Base-by-base conservation (phyloP, 2,329 filamentous ascomycete species). In the Didymella exigua region DNA sequence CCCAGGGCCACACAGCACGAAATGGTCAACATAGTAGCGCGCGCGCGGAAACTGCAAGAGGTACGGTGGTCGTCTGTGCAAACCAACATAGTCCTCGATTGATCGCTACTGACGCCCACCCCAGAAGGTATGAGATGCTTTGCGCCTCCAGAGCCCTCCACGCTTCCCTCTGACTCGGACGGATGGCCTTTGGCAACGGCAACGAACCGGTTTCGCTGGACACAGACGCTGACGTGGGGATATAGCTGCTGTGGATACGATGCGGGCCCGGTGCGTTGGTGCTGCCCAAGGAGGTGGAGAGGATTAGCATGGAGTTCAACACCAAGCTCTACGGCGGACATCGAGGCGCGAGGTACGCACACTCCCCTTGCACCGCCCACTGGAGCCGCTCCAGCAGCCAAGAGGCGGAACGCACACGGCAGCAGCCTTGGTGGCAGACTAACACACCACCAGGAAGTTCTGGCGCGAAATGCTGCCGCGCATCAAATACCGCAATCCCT, bases 401-500 rank as follows among this genome's bases (percentile, higher is more conserved):
- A n/a, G n/a, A 27, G 26, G 26, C 26, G 26, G 2, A 40, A 5
- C 23, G 14, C 21, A 24, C 23, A 41, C 19, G 34, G 16, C 27
- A 50, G 4, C 19, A 37, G 7, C 13, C 26, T 10, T 27, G 30
- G 10, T 8, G 21, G 45, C 48, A 55, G 19, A 54, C 41, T 41
- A 42, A 16, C 37, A 13, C 19, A 3, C 9, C 13, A 26, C 36
- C 62, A 96, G 93, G 70, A 91, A 91, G 79, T 97, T 99, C 83
- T 96, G 91, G 90, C 86, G 84, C 61, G 81, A 87, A 57, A 89
- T 87, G 72, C 86, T 98, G 42, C 90, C 91, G 19, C 86, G 91
- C 53, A 82, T 99, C 63, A 97, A 99, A 82, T 99, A 88, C 79
- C 89, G 96, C 82, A 99, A 99, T 75, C 95, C 95, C 0, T 79